Evolutionary conservation across 2,329 filamentous ascomycete genomes (phyloP), one percentile per base, ranked within the genome.

Genomic region (Blumeriella jaapii): DNA sequence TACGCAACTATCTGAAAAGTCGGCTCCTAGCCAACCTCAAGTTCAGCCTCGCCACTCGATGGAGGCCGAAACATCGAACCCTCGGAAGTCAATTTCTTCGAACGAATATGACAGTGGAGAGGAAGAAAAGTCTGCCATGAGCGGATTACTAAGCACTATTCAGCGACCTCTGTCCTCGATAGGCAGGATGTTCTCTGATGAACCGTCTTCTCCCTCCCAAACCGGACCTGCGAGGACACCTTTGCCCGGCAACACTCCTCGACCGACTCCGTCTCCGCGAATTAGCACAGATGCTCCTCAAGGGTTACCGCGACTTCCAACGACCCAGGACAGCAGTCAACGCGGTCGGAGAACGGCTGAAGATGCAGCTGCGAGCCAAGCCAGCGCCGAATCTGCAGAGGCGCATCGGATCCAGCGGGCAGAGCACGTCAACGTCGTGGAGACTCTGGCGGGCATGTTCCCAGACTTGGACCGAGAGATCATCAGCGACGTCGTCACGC

Each of bases 381-480:
- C 89, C 1, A 93, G 82, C 48, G 86, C 83, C 1, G 89, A 96
- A 58, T 74, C 74, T 5, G 89, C 89, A 7, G 83, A 98, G 57
- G 89, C 89, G 6, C 74, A 86, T 46, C 69, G 82, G 11, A 74
- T 96, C 41, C 78, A 91, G 48, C 69, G 77, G 22, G 78, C 80
- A 36, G 91, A 98, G 64, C 87, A 96, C 59, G 68, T 74, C 35
- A 89, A 86, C 50, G 78, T 98, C 6, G 89, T 96, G 2, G 91
- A 96, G 61, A 96, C 91, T 22, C 63, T 98, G 38, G 78, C 84
- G 30, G 82, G 85, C 50, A 98, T 98, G 91, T 98, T 98, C 57
- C 91, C 91, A 1, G 86, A 93, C 54, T 65, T 98, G 32, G 91
- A 98, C 58, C 75, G 77, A 52, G 93, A 98, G 31, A 72, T 98